Evolutionary conservation across 2,329 filamentous ascomycete species (phyloP).

Genomic region (Aspergillus amoenus): DNA sequence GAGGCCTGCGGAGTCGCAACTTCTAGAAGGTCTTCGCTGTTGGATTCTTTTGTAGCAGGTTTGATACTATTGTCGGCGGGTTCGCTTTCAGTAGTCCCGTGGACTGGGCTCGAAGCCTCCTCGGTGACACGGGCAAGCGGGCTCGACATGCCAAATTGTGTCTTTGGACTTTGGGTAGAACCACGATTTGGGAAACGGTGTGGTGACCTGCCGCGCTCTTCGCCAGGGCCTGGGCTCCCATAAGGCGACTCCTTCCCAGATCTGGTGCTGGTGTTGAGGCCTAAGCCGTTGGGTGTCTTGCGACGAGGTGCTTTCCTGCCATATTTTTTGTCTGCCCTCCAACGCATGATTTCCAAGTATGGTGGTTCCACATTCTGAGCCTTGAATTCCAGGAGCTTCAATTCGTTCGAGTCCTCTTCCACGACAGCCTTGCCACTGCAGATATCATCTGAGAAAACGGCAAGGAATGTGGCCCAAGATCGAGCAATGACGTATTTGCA

Average conservation of each 20-base stretch:
- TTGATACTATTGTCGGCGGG: constrained; percentile 32
- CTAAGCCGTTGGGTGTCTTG: constrained; percentile 49
- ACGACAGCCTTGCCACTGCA: constrained; percentile 86
- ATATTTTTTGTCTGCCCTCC: constrained; percentile 94
- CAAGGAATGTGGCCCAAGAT: constrained; percentile 87
- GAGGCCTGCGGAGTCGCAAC: constrained; percentile 37
- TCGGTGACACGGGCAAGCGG: constrained; percentile 49
- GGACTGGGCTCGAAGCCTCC: constrained; percentile 40
- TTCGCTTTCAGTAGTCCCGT: constrained; percentile 32
- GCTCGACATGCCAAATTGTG: constrained; percentile 43
- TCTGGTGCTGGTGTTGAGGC: constrained; percentile 51
- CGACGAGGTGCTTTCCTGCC: constrained; percentile 60
- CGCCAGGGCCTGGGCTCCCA: constrained; percentile 45
- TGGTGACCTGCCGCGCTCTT: constrained; percentile 50
- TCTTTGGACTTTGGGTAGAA: constrained; percentile 46
- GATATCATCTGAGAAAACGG: constrained; percentile 84
- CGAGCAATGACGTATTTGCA: constrained; percentile 95
- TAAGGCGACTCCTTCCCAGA: constrained; percentile 56
- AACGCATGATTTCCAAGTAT: constrained; percentile 92
- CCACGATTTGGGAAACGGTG: constrained; percentile 47
- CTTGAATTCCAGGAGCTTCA: constrained; percentile 92
- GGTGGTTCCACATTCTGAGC: constrained; percentile 82
- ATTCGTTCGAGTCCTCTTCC: constrained; percentile 86
- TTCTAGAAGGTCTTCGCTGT: constrained; percentile 41
- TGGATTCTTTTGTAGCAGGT: constrained; percentile 29